These are phyloP conservation scores for Pseudogymnoascus sp. DNA, from an alignment of 2,329 filamentous ascomycete genomes.

Conservation along the genomic window DNA sequence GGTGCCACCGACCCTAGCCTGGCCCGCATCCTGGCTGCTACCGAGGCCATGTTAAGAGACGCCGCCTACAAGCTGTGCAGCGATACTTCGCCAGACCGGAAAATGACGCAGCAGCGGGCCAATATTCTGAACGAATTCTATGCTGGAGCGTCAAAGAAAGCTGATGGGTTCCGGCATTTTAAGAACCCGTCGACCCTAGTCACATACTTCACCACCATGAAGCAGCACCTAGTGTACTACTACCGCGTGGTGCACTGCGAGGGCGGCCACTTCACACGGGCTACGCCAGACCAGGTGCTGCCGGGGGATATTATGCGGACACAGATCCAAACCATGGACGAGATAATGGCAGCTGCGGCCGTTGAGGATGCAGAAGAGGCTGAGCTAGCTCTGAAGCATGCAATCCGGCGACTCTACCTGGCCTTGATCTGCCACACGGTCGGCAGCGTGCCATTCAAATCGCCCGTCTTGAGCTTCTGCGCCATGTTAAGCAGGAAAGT, in stretches of 20 bases:
- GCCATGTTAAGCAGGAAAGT: constrained; percentile 4
- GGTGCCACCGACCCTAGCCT: constrained; percentile 12
- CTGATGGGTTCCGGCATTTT: constrained; percentile 12
- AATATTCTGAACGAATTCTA: constrained; percentile 18
- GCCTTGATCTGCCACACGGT: constrained; percentile 16
- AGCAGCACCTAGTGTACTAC: constrained; percentile 16
- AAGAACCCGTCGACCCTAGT: constrained; percentile 15
- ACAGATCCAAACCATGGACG: constrained; percentile 9
- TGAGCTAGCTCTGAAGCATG: constrained; percentile 13
- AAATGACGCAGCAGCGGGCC: constrained; percentile 15
- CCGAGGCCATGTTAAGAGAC: constrained; percentile 13
- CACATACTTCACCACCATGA: constrained; percentile 15
- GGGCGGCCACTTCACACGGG: not conserved
- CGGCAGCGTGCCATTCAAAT: constrained; percentile 14
- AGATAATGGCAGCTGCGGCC: constrained; percentile 10
- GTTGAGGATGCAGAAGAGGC: no score
- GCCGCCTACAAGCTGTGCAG: constrained; percentile 14
- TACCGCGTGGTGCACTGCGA: constrained; percentile 12
- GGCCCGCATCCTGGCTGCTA: constrained; percentile 11
- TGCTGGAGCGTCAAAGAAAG: not conserved
- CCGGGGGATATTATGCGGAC: not conserved
- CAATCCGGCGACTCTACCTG: constrained; percentile 14
- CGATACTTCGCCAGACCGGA: constrained; percentile 13
- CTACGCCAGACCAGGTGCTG: not conserved
- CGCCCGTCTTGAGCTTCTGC: constrained; percentile 14